These are phyloP conservation scores for Malassezia pachydermatis DNA, from an alignment of 1,284 basidiomycete genomes.

Conservation along the genomic window DNA sequence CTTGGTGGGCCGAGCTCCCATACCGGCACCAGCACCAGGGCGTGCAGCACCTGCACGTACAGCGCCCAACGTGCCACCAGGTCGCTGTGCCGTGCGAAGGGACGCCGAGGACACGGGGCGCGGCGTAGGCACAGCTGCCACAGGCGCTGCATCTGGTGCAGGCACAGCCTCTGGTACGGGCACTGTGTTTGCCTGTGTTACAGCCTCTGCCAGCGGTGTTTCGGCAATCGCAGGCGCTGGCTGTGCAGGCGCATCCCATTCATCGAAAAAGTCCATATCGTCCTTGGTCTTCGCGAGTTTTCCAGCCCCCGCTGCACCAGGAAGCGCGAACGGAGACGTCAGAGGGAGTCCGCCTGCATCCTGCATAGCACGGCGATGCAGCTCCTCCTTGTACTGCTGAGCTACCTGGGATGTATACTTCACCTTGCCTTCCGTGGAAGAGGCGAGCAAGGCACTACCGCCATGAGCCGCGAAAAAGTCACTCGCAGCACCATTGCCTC, in stretches of 20 bases:
- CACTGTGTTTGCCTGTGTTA: conserved; percentile 13
- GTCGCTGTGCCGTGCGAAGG: conserved; percentile 18
- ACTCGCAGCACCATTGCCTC: conserved; percentile 76
- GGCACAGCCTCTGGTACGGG: conserved; percentile 15
- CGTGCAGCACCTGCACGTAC: conserved; percentile 22
- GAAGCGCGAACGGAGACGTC: conserved; percentile 36
- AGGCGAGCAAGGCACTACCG: conserved; percentile 60
- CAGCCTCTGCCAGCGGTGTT: conserved; percentile 18
- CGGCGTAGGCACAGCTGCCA: conserved; percentile 21
- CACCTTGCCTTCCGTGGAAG: conserved; percentile 66
- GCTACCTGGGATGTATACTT: conserved; percentile 79
- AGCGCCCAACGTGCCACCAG: conserved; percentile 12
- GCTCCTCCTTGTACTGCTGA: conserved; percentile 82
- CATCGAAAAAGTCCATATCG: conserved; percentile 81
- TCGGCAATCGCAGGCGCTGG: conserved; percentile 39
- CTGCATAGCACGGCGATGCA: conserved; percentile 68
- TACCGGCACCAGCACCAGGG: conserved; percentile 13
- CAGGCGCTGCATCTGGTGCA: conserved; percentile 1
- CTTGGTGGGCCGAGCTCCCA: conserved; percentile 27
- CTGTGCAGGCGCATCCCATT: conserved; percentile 60
- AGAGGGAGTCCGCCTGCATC: conserved; percentile 53
- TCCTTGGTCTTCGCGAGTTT: conserved; percentile 50
- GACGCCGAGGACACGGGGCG: conserved; percentile 35
- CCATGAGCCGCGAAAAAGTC: conserved; percentile 87
- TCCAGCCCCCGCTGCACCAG: conserved; percentile 50